Conservation (phyloP, 257 asterid genomes). For the Solanum lignicaule region DNA sequence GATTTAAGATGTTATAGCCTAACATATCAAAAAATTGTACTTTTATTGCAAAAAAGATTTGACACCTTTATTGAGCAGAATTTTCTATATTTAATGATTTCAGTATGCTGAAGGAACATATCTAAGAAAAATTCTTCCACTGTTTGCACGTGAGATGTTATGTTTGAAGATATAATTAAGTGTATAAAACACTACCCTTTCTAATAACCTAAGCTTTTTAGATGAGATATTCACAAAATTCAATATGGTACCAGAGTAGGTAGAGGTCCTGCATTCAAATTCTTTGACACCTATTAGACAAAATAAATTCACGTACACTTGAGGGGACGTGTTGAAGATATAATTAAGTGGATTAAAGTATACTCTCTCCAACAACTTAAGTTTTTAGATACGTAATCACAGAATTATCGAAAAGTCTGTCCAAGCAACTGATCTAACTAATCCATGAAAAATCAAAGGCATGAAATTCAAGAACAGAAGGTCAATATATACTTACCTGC, state of each 20-base stretch:
- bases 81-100: too few species aligned
- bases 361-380: neutral
- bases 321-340: neutral
- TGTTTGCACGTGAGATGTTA: too few species aligned
- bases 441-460: neutral
- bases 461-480: neutral
- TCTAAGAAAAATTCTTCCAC: too few species aligned
- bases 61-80: too few species aligned
- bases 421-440: neutral
- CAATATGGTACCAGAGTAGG: neutral
- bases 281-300: neutral
- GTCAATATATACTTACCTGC: slow-evolving; percentile 29
- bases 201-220: neutral
- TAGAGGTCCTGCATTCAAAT: neutral
- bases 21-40: neutral
- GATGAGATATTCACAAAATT: neutral
- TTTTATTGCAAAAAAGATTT: too few species aligned
- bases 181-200: neutral
- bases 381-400: neutral
- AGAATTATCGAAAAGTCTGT: neutral
- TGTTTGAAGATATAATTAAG: neutral
- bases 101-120: too few species aligned
- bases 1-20: neutral
- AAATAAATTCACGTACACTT: neutral
- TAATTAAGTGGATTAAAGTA: neutral